Evolutionary conservation across 805 yeast species (phyloP), one percentile per base, ranked within the genome.

Genomic region (Aciculoconidium aculeatum): DNA sequence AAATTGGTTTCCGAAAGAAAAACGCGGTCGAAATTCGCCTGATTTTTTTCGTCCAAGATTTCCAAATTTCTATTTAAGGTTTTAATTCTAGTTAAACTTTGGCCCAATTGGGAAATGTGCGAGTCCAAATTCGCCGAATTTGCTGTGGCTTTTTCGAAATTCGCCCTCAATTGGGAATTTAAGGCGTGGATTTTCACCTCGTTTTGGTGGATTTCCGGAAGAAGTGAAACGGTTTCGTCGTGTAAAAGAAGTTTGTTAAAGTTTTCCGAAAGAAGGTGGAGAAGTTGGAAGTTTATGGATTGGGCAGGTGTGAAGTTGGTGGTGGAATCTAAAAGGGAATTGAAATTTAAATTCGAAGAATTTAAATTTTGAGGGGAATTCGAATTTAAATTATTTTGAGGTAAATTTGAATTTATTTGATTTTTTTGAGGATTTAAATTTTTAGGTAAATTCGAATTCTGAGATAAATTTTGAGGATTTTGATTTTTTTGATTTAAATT

Each of bases 101-200:
- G 45, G 7, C 37, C 21, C 17, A 64, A 40, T 36, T 62, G 55
- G 4, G 32, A 27, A 6, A 51, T 42, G 32, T 62, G 67, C 12
- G 37, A 40, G 7, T 43, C 55, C 14, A 64, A 47, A 17, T 48
- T 55, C 5, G 36, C 44, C 11, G 53, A 45, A 39, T 64, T 64
- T 6, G 59, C 64, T 11, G 31, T 24, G 1, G 69, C 69, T 35
- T 58, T 66, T 9, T 39, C 47, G 31, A 48, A 41, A 34, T 62
- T 68, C 30, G 55, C 59, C 14, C 20, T 37, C 10, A 64, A 43
- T 35, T 64, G 69, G 2, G 45, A 34, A 27, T 49, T 45, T 7
- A 64, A 42, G 1, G 55, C 55, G 11, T 41, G 42, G 6, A 56
- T 39, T 21, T 57, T 59, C 6, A 19, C 27, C 7, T 25, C 28